phyloP scores from a whole-genome alignment of 306 rosid species.

The Castanea crenata region DNA sequence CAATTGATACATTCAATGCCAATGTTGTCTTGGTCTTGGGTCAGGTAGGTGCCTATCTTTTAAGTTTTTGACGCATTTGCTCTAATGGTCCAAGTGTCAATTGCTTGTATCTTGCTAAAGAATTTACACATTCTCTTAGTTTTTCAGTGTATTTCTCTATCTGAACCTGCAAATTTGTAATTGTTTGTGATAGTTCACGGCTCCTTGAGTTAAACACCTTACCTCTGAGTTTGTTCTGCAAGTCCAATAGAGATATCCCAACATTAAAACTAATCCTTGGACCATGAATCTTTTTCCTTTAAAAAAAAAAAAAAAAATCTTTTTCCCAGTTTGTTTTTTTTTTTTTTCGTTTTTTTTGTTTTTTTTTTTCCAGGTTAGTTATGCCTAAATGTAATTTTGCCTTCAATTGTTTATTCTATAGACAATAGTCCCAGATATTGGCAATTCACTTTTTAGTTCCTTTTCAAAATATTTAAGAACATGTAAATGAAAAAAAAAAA shows the following conservation, averaged over 20 bases:
- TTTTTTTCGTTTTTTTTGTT: too few species aligned
- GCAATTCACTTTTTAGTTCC: background rate
- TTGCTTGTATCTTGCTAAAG: background rate
- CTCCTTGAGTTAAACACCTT: background rate
- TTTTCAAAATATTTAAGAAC: background rate
- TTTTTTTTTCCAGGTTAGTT: background rate
- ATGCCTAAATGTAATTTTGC: background rate
- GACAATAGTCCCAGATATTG: background rate
- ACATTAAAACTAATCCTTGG: background rate
- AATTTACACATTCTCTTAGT: background rate
- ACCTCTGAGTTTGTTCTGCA: background rate
- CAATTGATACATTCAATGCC: slow-evolving; percentile 75
- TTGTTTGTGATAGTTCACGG: background rate
- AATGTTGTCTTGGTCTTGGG: slow-evolving; percentile 92
- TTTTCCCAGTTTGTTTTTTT: too few species aligned
- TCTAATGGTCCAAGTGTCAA: background rate
- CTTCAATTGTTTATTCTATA: background rate
- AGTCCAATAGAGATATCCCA: background rate
- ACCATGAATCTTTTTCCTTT: background rate
- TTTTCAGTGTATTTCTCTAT: background rate
- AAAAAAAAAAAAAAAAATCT: background rate
- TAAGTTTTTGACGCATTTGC: background rate
- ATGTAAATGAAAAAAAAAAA: too few species aligned
- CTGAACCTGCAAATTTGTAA: background rate
- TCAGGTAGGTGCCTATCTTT: slow-evolving; percentile 54